Base-by-base conservation (phyloP, 306 rosid genomes). In the Dryas alaskensis region DNA sequence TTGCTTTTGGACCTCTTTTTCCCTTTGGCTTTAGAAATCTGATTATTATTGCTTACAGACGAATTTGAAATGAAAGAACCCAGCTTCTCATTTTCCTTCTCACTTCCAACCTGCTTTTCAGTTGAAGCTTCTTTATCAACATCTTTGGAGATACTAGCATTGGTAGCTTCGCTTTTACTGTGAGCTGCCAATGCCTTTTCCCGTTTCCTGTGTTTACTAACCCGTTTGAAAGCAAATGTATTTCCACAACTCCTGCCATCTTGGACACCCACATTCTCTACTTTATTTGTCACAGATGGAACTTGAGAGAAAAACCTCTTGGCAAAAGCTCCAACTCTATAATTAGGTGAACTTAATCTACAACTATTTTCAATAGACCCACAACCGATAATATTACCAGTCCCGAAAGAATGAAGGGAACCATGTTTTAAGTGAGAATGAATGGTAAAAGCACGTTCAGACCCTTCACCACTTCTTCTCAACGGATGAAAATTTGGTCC, bases 291-390 rank as follows among this genome's bases (percentile, higher is more conserved):
- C 54, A 50, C 67, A 43, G 63, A 71, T 40, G 62, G 25, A 49
- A 67, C 81, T n/a, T 77, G 65, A 58, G 96, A 86, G 50, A 84
- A 81, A 10, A 86, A 88, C 60, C 87, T 84, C 82, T 67, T 82
- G 45, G 80, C 60, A 51, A 76, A 80, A 58, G 54, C 79, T 69
- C 82, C 82, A 48, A 52, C 74, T 46, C 84, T 73, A 71, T 74
- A 76, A 59, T 49, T 76, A 66, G 59, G 40, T 50, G 67, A 70
- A 57, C 73, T 76, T 47, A 75, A 73, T 17, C 79, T 66, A 16
- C 61, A 46, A 47, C 79, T 80, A 14, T 54, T 72, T 27, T 27
- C 74, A 57, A 78, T 27, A 77, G 80, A 73, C 10, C 67, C 79
- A 50, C 43, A 63, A 61, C 76, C 48, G 45, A 82, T 42, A 78